These are phyloP conservation scores for Aspergillus bridgeri DNA, from an alignment of 495 filamentous ascomycete genomes.

Conservation along the genomic window DNA sequence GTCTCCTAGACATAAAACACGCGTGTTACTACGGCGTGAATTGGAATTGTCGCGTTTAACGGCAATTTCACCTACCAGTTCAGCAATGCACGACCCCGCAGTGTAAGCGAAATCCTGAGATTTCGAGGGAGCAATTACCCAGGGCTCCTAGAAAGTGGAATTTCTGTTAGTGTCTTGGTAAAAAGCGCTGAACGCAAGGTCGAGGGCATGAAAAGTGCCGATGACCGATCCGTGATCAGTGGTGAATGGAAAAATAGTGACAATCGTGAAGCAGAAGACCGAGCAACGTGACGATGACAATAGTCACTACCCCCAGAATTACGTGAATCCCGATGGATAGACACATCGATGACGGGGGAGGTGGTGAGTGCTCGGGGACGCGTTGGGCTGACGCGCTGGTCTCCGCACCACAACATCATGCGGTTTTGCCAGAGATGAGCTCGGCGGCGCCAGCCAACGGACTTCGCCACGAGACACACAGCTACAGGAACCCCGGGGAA, in stretches of 20 bases:
- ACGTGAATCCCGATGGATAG: background rate
- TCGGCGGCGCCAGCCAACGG: background rate
- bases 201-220: no score
- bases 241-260: background rate
- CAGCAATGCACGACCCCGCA: background rate
- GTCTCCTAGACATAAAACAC: conserved; percentile 8
- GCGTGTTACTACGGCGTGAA: conserved; percentile 18
- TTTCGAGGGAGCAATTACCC: background rate
- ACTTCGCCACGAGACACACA: background rate
- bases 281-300: background rate
- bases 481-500: conserved; percentile 2
- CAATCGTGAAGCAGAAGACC: background rate
- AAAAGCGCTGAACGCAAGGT: no score
- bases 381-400: conserved; percentile 31
- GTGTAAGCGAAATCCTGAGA: background rate
- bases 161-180: background rate
- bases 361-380: conserved; percentile 19
- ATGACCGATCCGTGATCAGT: no score
- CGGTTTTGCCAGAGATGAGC: background rate
- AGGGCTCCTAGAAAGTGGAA: background rate
- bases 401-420: conserved; percentile 17
- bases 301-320: background rate
- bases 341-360: background rate
- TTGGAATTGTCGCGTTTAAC: background rate
- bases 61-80: conserved; percentile 2